phyloP scores from a whole-genome alignment of 176 grass and related monocot species.

The Dactylis glomerata region DNA sequence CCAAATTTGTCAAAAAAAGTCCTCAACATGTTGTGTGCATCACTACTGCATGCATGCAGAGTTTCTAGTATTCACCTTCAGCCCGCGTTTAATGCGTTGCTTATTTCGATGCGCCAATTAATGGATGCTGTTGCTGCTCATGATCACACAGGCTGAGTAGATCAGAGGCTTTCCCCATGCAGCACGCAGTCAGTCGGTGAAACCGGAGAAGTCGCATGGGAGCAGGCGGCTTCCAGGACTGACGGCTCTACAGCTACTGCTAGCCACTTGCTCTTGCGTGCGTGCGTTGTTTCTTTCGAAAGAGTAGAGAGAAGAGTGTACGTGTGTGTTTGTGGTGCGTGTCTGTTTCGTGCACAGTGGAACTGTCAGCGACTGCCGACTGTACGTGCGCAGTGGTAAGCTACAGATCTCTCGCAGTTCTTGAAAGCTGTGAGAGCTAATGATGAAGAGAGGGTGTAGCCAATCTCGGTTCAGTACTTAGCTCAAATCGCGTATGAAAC shows the following conservation, averaged over 20 bases:
- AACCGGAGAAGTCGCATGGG: conserved; percentile 34
- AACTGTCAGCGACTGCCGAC: conserved; percentile 27
- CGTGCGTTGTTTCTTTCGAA: conserved; percentile 23
- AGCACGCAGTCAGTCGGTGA: neutral
- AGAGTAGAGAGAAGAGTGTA: neutral
- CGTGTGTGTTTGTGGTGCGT: conserved; percentile 6
- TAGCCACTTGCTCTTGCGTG: conserved; percentile 1
- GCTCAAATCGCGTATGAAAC: neutral
- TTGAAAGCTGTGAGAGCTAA: conserved; percentile 33
- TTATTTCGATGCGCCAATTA: no score
- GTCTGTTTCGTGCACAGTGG: conserved; percentile 29
- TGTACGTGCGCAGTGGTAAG: conserved; percentile 34
- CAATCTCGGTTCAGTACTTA: neutral
- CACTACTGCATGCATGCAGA: no score
- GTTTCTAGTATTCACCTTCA: neutral
- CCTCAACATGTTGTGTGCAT: no score
- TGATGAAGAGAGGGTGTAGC: neutral
- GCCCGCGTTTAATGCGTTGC: neutral
- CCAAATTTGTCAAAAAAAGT: no score
- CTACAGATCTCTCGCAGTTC: conserved; percentile 39
- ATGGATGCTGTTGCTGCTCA: no score
- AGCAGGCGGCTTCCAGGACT: conserved; percentile 6
- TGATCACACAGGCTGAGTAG: conserved; percentile 21
- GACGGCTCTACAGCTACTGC: conserved; percentile 7
- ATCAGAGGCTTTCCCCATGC: neutral